Percentiles rank a stretch among this genome's conserved stretches.
Conservation (phyloP, 2,329 filamentous ascomycete species). For the Aspergillus luchuensis region DNA sequence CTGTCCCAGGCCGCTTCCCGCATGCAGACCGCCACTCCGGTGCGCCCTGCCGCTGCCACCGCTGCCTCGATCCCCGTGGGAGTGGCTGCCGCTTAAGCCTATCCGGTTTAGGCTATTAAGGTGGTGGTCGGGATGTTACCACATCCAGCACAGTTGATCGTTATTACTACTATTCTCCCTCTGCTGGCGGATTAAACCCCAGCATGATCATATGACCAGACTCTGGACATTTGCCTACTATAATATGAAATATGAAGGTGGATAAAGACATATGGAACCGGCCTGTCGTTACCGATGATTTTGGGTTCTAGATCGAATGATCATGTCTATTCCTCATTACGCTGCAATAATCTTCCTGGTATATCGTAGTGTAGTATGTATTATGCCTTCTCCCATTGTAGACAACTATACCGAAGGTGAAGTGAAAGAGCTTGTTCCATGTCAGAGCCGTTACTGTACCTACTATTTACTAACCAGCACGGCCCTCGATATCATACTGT, state of each 20-base stretch:
- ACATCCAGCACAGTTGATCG: not conserved
- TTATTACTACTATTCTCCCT: not conserved
- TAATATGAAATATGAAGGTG: not conserved
- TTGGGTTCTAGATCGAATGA: constrained; percentile 14
- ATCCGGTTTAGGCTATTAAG: not conserved
- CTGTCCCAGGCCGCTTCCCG: constrained; percentile 16
- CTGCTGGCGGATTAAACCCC: not conserved
- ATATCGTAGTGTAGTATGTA: not conserved
- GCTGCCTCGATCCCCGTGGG: constrained; percentile 30
- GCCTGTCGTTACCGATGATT: constrained; percentile 17
- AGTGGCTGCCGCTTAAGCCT: constrained; percentile 30
- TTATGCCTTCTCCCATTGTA: too few species aligned
- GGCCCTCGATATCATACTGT: too few species aligned
- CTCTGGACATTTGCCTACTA: not conserved
- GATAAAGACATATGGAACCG: constrained; percentile 8
- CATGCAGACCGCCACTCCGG: constrained; percentile 29
- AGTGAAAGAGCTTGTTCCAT: too few species aligned
- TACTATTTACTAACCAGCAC: too few species aligned
- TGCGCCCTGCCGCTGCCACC: constrained; percentile 24
- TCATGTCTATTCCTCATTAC: not conserved
- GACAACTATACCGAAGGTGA: too few species aligned
- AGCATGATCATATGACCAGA: not conserved
- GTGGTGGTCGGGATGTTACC: too few species aligned
- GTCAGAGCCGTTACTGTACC: too few species aligned
- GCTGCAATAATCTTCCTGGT: too few species aligned